Evolutionary conservation across 2,329 filamentous ascomycete species (phyloP), one percentile per base, ranked within the genome.

Genomic region (Coleophoma eucalyptorum): DNA sequence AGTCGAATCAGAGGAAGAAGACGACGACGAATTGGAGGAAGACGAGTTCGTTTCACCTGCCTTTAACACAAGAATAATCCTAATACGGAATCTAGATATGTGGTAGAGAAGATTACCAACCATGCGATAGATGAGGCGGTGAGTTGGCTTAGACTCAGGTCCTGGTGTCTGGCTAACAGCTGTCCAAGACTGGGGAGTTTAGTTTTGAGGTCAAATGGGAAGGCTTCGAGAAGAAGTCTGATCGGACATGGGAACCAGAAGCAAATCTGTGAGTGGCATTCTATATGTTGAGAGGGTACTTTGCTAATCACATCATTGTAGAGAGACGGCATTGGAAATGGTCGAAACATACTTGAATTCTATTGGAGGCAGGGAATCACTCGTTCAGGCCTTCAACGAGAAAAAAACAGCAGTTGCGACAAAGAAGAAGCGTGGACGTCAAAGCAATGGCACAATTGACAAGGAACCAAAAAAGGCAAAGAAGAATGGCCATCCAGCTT

Each of bases 181-280:
- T 21, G n/a, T 48, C 15, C 3, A 16, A 32, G 59, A 58, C 58
- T 37, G 79, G 79, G 18, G 65, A 66, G 4, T 61, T 84, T 0
- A 75, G 77, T 43, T 91, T 87, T 62, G 77, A 86, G 47, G 87
- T 94, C 34, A 91, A 93, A 62, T 94, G 89, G 89, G 81, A 89
- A 56, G 89, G 89, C 3, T 94, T 86, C 55, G 81, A 88, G 0
- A 79, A 84, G 54, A 82, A 84, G 54, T 67, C 72, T 0, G 89
- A 94, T 58, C 70, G 81, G 61, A 94, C 89, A 0, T 93, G 88
- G 89, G 89, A 94, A 64, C 84, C 87, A 0, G 84, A 89, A 59
- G 81, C 83, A 11, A 92, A 91, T 58, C 71, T 90, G 53, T 68
- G 58, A 80, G 84, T 3, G 12, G 42, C 16, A n/a, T 21, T 44